Base-by-base conservation (phyloP, 768 basidiomycete genomes). In the Suillus occidentalis region DNA sequence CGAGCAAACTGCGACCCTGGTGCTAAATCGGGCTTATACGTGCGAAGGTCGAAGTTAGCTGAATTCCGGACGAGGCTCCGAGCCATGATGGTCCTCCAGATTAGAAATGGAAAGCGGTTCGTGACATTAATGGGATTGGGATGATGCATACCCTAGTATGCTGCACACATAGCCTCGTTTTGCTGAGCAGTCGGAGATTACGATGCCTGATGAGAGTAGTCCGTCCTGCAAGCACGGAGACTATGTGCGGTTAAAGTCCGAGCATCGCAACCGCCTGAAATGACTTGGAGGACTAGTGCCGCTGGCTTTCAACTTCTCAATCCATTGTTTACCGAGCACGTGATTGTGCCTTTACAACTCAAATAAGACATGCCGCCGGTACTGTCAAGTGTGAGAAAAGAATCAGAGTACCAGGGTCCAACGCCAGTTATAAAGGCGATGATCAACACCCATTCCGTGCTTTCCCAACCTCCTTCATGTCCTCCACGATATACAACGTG, bases 381-480 rank as follows among this genome's bases (percentile, higher is more conserved):
- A 77, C 70, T 67, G 73, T 65, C 75, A 73, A 69, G 69, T 76
- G 75, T 76, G 75, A 69, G 75, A 76, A 75, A 74, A 71, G 68
- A 73, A 73, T 68, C 65, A 61, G 59, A 71, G 68, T 66, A 75
- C 61, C 73, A 76, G 75, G 76, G 75, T 69, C 75, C 73, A 70
- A 76, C 68, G 61, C 72, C 59, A 76, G 70, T 76, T 77, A 76
- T 76, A 76, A 76, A 76, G 75, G 75, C 76, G 75, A 77, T 77
- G 75, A 76, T 76, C 75, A 76, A 77, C 75, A 73, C 70, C 74
- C 73, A 75, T 67, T 72, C 72, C 67, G 75, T 69, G 75, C 72
- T 77, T 36, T 76, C 75, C 76, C 77, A 77, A 77, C 73, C 34
- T 60, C 76, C 68, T 65, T 43, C 76, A 77, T 77, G 76, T 78